Conservation (phyloP, 495 filamentous ascomycete genomes). For the Penicillium crystallinum region DNA sequence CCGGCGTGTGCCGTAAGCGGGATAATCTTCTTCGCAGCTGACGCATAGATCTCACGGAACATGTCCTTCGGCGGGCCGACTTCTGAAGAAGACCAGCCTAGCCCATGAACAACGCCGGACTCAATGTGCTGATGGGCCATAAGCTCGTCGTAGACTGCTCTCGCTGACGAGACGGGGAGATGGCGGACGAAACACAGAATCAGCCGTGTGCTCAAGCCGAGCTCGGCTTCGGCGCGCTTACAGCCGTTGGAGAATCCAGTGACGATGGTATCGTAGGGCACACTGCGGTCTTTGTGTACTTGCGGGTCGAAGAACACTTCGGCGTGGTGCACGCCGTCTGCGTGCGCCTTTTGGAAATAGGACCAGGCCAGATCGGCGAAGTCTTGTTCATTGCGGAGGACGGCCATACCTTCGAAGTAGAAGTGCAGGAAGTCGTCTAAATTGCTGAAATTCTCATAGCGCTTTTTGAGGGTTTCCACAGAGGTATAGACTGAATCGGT, state of each 20-base stretch:
- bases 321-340: slow-evolving; percentile 63
- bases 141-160: slow-evolving; percentile 45
- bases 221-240: slow-evolving; percentile 54
- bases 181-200: slow-evolving; percentile 70
- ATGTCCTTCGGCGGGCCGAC: slow-evolving; percentile 57
- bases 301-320: slow-evolving; percentile 82
- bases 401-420: slow-evolving; percentile 73
- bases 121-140: slow-evolving; percentile 47
- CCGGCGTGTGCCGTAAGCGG: slow-evolving; percentile 65
- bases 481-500: slow-evolving; percentile 57
- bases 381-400: slow-evolving; percentile 54
- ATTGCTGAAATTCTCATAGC: slow-evolving; percentile 61
- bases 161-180: slow-evolving; percentile 51
- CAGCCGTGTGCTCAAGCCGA: slow-evolving; percentile 56
- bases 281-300: slow-evolving; percentile 58
- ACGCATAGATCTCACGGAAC: slow-evolving; percentile 54
- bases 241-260: slow-evolving; percentile 55
- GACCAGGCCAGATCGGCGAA: slow-evolving; percentile 71
- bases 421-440: slow-evolving; percentile 75
- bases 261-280: slow-evolving; percentile 57
- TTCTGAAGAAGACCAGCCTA: slow-evolving; percentile 66
- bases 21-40: slow-evolving; percentile 47
- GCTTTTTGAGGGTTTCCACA: slow-evolving; percentile 47
- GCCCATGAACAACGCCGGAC: slow-evolving; percentile 50
- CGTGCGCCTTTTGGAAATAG: slow-evolving; percentile 61